Evolutionary conservation across 305 asterid species (phyloP).

Genomic region (Solanum hybrid): DNA sequence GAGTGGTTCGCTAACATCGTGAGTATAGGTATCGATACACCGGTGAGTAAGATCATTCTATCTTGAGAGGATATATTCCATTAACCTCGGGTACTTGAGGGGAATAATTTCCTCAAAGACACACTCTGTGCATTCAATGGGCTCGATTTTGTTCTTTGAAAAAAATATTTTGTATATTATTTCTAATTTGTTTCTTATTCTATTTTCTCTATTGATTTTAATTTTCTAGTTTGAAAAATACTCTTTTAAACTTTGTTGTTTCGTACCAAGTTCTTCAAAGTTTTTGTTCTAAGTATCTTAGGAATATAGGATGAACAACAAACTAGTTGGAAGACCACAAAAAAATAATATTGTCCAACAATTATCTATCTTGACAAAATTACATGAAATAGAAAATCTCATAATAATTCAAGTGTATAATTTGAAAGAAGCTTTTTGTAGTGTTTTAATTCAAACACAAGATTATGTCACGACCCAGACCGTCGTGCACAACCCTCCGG

Average conservation of each 20-base stretch:
- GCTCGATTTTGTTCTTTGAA: background rate
- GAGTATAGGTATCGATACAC: background rate
- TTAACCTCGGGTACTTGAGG: background rate
- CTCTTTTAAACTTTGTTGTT: background rate
- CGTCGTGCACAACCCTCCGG: too few species aligned
- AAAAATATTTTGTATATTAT: too few species aligned
- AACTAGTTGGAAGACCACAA: too few species aligned
- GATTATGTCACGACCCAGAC: too few species aligned
- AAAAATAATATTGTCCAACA: too few species aligned
- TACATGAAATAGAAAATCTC: background rate
- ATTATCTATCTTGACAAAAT: background rate
- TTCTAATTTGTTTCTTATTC: too few species aligned
- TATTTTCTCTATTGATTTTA: too few species aligned
- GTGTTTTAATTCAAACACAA: background rate
- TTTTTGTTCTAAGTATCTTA: too few species aligned
- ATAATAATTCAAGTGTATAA: background rate
- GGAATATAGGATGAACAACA: too few species aligned
- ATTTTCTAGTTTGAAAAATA: too few species aligned
- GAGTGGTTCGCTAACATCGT: background rate
- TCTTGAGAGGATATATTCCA: background rate
- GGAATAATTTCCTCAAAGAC: background rate
- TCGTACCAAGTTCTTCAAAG: background rate
- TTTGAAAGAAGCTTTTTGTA: too few species aligned
- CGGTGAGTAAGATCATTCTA: background rate
- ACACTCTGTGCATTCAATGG: background rate